Evolutionary conservation across 768 basidiomycete species (phyloP).

Genomic region (Auricularia cornea): DNA sequence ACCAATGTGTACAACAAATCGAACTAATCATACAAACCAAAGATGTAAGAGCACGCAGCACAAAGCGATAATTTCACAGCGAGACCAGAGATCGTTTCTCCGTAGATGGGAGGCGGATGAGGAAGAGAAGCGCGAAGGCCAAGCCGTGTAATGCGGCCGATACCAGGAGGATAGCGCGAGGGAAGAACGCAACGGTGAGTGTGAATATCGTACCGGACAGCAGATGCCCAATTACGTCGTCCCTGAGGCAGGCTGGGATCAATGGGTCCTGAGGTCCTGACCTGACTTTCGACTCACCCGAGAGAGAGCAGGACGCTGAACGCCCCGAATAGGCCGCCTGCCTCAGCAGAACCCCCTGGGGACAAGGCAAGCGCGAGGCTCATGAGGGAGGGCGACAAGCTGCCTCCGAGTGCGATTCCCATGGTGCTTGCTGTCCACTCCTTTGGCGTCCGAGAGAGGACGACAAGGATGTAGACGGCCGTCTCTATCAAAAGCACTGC

Average conservation of each 20-base stretch:
- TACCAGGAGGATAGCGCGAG: neutral
- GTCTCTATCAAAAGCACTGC: neutral
- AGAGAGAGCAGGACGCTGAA: neutral
- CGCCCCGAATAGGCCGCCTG: neutral
- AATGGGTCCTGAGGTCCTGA: neutral
- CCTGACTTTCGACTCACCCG: neutral
- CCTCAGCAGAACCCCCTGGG: neutral
- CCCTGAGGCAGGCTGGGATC: neutral
- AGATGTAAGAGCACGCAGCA: too few relatives aligned
- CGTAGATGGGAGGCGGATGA: conserved; percentile 9
- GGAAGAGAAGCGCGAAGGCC: neutral
- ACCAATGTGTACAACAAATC: too few relatives aligned
- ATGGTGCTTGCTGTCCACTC: neutral
- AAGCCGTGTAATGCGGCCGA: neutral
- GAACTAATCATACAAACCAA: too few relatives aligned
- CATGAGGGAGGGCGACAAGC: neutral
- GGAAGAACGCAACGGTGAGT: neutral
- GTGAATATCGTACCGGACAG: neutral
- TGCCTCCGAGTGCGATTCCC: neutral
- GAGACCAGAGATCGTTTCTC: too few relatives aligned
- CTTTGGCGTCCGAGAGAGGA: neutral
- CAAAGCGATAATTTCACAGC: too few relatives aligned
- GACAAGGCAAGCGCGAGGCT: neutral
- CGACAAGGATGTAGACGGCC: neutral
- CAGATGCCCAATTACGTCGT: neutral